Base-by-base conservation (phyloP, 2,329 filamentous ascomycete species). In the Paramyrothecium roridum region DNA sequence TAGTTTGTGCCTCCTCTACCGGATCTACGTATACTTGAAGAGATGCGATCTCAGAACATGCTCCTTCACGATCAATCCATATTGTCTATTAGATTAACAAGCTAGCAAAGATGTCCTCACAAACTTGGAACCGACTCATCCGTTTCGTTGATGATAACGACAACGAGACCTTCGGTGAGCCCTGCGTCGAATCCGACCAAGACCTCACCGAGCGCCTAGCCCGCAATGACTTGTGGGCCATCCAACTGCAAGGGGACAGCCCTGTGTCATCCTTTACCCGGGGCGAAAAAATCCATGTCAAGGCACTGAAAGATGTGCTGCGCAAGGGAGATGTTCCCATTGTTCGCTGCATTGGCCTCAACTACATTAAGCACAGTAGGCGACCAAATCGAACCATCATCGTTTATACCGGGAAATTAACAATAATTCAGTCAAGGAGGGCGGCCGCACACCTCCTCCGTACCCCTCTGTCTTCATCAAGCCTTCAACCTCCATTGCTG, bases 391-490 rank as follows among this genome's bases (percentile, higher is more conserved):
- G 2, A 1, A 20, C 7, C 16, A 2, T 0, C 7, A 3, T 10
- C 1, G n/a, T 3, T 3, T 3, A 45, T 2, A 2, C 22, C 61
- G 1, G 52, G 17, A 17, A 8, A 3, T 16, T 52, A n/a, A 55
- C 21, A 13, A 10, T 2, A 8, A 4, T 7, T 3, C 49, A 82
- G 80, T 82, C 61, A 71, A 77, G 57, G 80, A 83, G 67, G 78
- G 77, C 17, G 78, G 79, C 4, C 73, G 79, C 48, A 80, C 73
- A 16, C 77, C 79, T 0, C 80, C 80, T 0, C 77, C 79, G 1
- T 78, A 71, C 55, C 77, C 75, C 2, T 74, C 74, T 13, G 70
- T 80, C 23, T 83, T 82, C 65, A 80, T 80, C 61, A 83, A 83
- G 71, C 76, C 72, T 12, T 70, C 61, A 16, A 74, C 68, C 33